Evolutionary conservation across 1,284 basidiomycete species (phyloP), one percentile per base, ranked within the genome.

Genomic region (Cutaneotrichosporon sp.): DNA sequence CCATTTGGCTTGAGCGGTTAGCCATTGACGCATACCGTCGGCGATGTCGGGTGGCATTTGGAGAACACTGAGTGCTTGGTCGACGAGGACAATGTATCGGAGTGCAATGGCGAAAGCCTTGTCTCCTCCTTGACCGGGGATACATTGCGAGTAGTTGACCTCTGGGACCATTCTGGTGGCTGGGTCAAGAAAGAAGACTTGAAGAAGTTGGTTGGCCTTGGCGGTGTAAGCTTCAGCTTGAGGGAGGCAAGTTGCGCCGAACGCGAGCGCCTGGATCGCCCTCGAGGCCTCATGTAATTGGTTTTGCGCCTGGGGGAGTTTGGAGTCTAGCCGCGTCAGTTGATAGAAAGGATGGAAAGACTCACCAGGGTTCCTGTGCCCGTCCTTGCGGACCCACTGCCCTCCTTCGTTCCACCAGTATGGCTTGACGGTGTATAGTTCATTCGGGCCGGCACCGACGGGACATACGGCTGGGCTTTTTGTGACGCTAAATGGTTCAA

Each of bases 301-400:
- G 16, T 63, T 67, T 55, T 75, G 73, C 30, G 73, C 70, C 60
- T 69, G 60, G 2, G 74, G 69, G 14, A 32, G 26, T 31, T 53
- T 53, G 31, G 51, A 53, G 51, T 53, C 51, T 53, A 13, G 8
- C n/a, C 5, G 10, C 10, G 16, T 26, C 51, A 53, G 50, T 26
- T 26, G 26, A 3, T 3, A 22, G 16, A 21, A 8, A 50, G 21
- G 11, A 50, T 11, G 47, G 49, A 22, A 22, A 26, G 49, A 60
- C 73, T 62, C 31, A 76, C 74, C 66, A 8, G 74, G 75, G 56
- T 77, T 77, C 18, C 72, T 62, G 42, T 71, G 66, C 3, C 74
- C 75, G 65, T 77, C 75, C 6, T 70, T 63, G 21, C 65, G 67
- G 53, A 73, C 73, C 70, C 70, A 76, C 16, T 58, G 53, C 5